These are phyloP conservation scores for Podaxis sp. DNA, from an alignment of 768 basidiomycete genomes.

Conservation along the genomic window DNA sequence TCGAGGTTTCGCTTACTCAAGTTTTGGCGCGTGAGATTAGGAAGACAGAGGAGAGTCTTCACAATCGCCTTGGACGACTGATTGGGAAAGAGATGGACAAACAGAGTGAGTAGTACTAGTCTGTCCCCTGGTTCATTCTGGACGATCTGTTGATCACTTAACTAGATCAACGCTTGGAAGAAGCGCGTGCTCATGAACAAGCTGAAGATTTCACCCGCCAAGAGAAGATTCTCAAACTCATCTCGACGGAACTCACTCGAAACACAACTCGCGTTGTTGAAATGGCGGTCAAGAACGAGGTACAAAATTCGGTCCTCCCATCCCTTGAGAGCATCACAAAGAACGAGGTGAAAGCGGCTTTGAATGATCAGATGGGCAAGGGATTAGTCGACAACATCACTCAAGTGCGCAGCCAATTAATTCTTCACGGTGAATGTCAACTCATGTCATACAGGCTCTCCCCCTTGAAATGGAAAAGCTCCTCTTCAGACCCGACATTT, in stretches of 20 bases:
- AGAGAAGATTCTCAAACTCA: slow-evolving; percentile 85
- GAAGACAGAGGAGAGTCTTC: slow-evolving; percentile 78
- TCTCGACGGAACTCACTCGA: slow-evolving; percentile 80
- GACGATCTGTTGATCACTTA: slow-evolving; percentile 4
- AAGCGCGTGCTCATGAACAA: slow-evolving; percentile 72
- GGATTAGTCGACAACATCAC: slow-evolving; percentile 70
- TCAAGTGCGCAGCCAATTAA: slow-evolving; percentile 45
- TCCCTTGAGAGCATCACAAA: slow-evolving; percentile 80
- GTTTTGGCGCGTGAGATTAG: slow-evolving; percentile 72
- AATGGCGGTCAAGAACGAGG: slow-evolving; percentile 81
- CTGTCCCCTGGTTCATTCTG: slow-evolving; percentile 5
- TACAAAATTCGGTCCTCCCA: slow-evolving; percentile 80
- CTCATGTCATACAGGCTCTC: slow-evolving; percentile 47
- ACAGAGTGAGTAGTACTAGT: slow-evolving; percentile 56
- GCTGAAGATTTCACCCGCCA: slow-evolving; percentile 79
- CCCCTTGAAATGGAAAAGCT: slow-evolving; percentile 79
- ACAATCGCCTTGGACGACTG: slow-evolving; percentile 70
- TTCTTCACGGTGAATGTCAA: background rate
- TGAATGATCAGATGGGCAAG: slow-evolving; percentile 74
- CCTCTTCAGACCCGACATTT: slow-evolving; percentile 70
- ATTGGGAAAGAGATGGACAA: slow-evolving; percentile 88
- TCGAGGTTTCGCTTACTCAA: slow-evolving; percentile 53
- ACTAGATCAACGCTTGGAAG: slow-evolving; percentile 80
- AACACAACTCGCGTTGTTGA: slow-evolving; percentile 89
- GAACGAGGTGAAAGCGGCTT: slow-evolving; percentile 71